Percentiles rank a stretch among this genome's conserved stretches.
phyloP scores from a whole-genome alignment of 768 basidiomycete genomes.

The Calocybe cyanea region DNA sequence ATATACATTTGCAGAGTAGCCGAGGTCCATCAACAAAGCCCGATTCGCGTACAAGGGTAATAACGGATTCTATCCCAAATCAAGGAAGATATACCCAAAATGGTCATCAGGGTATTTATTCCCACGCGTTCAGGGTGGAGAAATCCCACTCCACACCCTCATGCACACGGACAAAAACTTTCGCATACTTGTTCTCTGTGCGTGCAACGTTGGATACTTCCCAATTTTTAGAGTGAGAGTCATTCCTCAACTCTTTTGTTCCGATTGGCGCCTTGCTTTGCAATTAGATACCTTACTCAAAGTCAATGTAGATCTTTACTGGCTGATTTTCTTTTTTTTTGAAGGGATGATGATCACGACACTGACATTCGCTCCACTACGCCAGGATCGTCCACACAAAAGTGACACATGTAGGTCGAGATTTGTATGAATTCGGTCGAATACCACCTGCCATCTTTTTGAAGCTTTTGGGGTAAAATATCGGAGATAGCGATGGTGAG shows the following conservation, averaged over 20 bases:
- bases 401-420: too few species aligned
- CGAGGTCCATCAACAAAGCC: constrained; percentile 6
- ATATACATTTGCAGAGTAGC: constrained; percentile 2
- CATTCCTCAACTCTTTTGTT: too few species aligned
- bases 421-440: too few species aligned
- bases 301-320: too few species aligned
- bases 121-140: neutral
- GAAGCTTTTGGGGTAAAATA: too few species aligned
- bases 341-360: too few species aligned
- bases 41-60: neutral
- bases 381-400: too few species aligned
- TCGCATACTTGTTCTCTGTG: neutral
- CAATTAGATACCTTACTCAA: too few species aligned
- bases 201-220: neutral
- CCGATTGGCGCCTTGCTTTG: neutral
- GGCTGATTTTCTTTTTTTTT: too few species aligned
- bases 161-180: constrained; percentile 1
- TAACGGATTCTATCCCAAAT: neutral
- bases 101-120: constrained; percentile 5
- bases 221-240: neutral
- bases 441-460: too few species aligned
- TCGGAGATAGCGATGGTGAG: too few species aligned
- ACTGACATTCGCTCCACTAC: too few species aligned
- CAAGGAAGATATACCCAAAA: constrained; percentile 1
- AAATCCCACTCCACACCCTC: constrained; percentile 8